Evolutionary conservation across 345 rosid species (phyloP).

Genomic region (Ceriops tagal): DNA sequence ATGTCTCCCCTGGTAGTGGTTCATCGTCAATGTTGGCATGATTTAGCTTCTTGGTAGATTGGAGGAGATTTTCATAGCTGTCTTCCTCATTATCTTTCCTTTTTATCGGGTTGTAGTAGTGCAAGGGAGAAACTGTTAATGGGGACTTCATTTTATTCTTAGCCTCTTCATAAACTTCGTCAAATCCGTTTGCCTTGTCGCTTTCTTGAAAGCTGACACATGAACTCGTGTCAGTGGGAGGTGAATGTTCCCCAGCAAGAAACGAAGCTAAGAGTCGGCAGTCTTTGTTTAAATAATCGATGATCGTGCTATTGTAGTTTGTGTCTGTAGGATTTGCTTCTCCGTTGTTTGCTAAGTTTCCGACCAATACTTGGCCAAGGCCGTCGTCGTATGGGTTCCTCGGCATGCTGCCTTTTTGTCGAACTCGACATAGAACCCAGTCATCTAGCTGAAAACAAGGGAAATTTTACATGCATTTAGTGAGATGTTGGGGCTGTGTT

Average conservation of each 20-base stretch:
- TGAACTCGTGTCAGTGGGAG: constrained; percentile 28
- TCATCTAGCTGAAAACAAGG: constrained; percentile 43
- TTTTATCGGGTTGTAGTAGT: constrained; percentile 21
- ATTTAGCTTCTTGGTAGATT: constrained; percentile 15
- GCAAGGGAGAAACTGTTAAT: constrained; percentile 19
- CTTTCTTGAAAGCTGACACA: constrained; percentile 22
- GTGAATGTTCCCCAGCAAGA: constrained; percentile 31
- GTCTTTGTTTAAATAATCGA: constrained; percentile 36
- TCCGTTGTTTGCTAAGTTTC: constrained; percentile 16
- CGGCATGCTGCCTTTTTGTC: constrained; percentile 25
- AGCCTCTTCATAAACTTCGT: constrained; percentile 6
- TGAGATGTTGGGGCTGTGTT: background rate
- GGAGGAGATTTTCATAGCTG: constrained; percentile 14
- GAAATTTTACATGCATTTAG: background rate
- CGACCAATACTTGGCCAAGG: constrained; percentile 8
- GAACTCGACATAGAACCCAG: constrained; percentile 57
- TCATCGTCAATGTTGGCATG: constrained; percentile 13
- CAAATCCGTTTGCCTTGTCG: constrained; percentile 13
- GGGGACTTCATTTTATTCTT: constrained; percentile 24
- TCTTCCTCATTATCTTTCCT: constrained; percentile 26
- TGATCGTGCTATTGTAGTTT: constrained; percentile 19
- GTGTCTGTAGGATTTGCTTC: constrained; percentile 10
- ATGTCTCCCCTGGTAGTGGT: constrained; percentile 13
- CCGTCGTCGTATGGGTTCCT: constrained; percentile 16
- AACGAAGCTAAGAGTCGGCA: constrained; percentile 34